Evolutionary conservation across 768 basidiomycete genomes (phyloP).

Genomic region (Hydnomerulius pinastri): DNA sequence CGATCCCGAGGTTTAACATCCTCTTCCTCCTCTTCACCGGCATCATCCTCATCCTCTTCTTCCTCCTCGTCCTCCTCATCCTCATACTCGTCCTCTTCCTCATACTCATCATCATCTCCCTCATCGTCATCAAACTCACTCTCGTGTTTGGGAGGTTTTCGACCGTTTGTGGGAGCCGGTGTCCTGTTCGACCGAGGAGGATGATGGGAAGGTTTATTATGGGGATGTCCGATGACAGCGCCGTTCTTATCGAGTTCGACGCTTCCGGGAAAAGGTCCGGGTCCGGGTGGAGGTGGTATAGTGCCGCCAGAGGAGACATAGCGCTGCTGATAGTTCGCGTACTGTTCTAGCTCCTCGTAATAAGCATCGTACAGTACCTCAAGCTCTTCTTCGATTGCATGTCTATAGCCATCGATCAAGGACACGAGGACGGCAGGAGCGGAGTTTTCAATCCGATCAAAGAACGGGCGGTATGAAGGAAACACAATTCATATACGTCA

Average conservation of each 20-base stretch:
- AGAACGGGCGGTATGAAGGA: conserved; percentile 14
- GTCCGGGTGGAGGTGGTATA: conserved; percentile 89
- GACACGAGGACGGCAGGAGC: conserved; percentile 12
- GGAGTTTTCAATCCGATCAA: conserved; percentile 19
- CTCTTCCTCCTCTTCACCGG: conserved; percentile 59
- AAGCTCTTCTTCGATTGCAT: conserved; percentile 99
- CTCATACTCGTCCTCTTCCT: conserved; percentile 58
- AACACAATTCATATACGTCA: conserved; percentile 27
- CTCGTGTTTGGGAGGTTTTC: conserved; percentile 53
- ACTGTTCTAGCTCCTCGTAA: conserved; percentile 99
- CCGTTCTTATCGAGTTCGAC: conserved; percentile 96
- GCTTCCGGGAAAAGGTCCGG: conserved; percentile 97
- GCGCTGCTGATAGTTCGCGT: conserved; percentile 97
- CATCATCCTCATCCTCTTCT: conserved; percentile 70
- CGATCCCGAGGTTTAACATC: conserved; percentile 47
- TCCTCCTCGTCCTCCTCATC: conserved; percentile 69
- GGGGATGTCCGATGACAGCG: conserved; percentile 49
- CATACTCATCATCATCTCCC: conserved; percentile 53
- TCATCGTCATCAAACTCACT: conserved; percentile 71
- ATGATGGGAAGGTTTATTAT: conserved; percentile 36
- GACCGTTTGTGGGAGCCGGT: conserved; percentile 36
- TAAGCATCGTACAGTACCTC: conserved; percentile 99
- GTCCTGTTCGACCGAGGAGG: conserved; percentile 40
- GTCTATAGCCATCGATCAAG: conserved; percentile 46
- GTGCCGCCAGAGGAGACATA: conserved; percentile 90